Base-by-base conservation (phyloP, 495 filamentous ascomycete genomes). In the Amorphotheca resinae region DNA sequence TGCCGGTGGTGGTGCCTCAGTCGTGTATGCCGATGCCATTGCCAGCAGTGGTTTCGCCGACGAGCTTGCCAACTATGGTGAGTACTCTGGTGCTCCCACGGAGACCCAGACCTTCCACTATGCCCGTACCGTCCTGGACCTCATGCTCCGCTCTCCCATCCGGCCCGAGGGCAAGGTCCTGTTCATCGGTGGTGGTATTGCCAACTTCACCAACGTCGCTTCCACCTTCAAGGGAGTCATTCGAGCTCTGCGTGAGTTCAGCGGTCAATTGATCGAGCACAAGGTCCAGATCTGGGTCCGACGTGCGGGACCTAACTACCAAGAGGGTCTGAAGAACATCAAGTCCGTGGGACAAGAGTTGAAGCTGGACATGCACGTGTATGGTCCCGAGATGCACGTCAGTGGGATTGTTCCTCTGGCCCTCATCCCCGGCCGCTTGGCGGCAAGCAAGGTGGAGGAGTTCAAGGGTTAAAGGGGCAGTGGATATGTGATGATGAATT, bases 141-240 rank as follows among this genome's bases (percentile, higher is more conserved):
- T 99, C 46, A 95, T 99, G 91, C 82, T 99, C 42, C 84, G 93
- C 50, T 80, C 88, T 26, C 89, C 93, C 38, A 68, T 72, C 49
- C 72, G 76, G 65, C 75, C 83, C 38, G 81, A 95, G 54, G 91
- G 93, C 70, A 95, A 95, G 77, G 82, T 96, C 44, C 79, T 99
- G 50, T 96, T 99, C 74, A 95, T 99, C 54, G 91, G 91, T 64
- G 91, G 91, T 69, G 91, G 91, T 76, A 99, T 99, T 77, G 91
- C 91, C 72, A 99, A 99, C 80, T 99, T 99, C 73, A 99, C 91
- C 67, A 71, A 87, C 65, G 82, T 99, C 35, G 91, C 93, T 38
- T 87, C 79, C 51, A 99, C 91, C 38, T 99, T 99, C 82, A 99
- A 99, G 74, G 91, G 91, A 70, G 88, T 99, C 61, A 99, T 99